Conservation (phyloP, 2,329 filamentous ascomycete species). For the Shiraia sp. region DNA sequence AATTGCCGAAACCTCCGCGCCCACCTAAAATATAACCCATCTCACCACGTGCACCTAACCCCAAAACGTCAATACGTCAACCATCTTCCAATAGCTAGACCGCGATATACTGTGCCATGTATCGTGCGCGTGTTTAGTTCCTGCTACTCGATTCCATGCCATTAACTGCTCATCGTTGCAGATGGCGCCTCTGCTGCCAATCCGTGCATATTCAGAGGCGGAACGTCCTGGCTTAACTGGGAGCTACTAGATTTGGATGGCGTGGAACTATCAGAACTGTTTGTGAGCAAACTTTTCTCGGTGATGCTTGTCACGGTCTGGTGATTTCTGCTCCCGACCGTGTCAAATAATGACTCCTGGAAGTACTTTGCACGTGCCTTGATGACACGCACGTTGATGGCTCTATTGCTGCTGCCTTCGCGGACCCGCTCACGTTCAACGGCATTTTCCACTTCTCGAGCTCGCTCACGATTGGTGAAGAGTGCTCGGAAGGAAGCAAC, state of each 20-base stretch:
- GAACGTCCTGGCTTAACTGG: neutral
- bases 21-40: too few relatives aligned
- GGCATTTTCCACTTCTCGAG: neutral
- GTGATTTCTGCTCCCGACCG: neutral
- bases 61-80: too few relatives aligned
- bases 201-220: neutral
- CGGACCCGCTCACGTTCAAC: neutral
- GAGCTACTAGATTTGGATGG: neutral
- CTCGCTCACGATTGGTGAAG: conserved; percentile 1
- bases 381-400: neutral
- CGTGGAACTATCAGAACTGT: neutral
- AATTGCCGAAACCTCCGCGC: too few relatives aligned
- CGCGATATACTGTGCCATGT: too few relatives aligned
- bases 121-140: neutral
- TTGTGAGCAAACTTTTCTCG: neutral
- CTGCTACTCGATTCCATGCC: neutral
- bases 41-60: too few relatives aligned
- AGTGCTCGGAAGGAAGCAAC: conserved; percentile 7
- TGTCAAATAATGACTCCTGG: conserved; percentile 3
- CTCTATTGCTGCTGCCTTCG: neutral
- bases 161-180: neutral
- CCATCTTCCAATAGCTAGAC: too few relatives aligned
- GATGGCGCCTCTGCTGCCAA: neutral
- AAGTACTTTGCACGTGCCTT: conserved; percentile 1
- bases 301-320: neutral